Percentiles rank a stretch among this genome's conserved stretches.
These are phyloP conservation scores for Beauveria caledonica DNA, from an alignment of 2,329 filamentous ascomycete genomes.

Conservation along the genomic window DNA sequence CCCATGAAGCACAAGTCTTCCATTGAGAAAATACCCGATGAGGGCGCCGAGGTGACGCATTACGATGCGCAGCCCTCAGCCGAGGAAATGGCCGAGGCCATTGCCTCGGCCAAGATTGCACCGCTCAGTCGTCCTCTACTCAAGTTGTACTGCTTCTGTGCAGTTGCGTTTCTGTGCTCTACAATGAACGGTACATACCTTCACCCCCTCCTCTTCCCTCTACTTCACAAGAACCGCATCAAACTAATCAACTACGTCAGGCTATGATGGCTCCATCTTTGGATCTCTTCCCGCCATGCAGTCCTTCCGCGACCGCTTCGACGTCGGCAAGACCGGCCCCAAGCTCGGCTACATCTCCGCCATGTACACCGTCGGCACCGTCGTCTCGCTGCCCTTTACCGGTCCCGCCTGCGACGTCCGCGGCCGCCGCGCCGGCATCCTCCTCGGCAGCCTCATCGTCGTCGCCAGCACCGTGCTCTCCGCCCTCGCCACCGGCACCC, in stretches of 20 bases:
- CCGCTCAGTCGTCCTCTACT: constrained; percentile 11
- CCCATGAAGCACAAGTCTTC: background rate
- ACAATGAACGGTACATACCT: constrained; percentile 13
- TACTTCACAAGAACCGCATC: background rate
- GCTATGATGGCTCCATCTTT: constrained; percentile 42
- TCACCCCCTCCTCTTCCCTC: background rate
- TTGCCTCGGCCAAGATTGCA: constrained; percentile 8
- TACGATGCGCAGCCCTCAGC: constrained; percentile 8
- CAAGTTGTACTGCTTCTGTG: constrained; percentile 13
- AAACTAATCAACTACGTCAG: constrained; percentile 4
- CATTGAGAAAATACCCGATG: background rate
- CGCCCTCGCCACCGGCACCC: constrained; percentile 27
- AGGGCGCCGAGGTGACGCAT: background rate
- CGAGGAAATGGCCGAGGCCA: constrained; percentile 12
- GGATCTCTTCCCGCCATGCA: constrained; percentile 33
- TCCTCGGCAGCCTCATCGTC: constrained; percentile 7
- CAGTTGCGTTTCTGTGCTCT: constrained; percentile 13
- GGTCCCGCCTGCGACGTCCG: constrained; percentile 15
- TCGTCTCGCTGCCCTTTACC: constrained; percentile 20
- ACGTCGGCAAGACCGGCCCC: constrained; percentile 1
- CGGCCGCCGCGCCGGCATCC: constrained; percentile 8
- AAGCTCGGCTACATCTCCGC: constrained; percentile 10
- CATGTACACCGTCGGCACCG: constrained; percentile 10
- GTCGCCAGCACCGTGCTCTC: constrained; percentile 35
- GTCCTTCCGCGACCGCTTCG: constrained; percentile 4